Conservation (phyloP, 371 early-diverging fungal genomes). For the Haplosporangium sp. region DNA sequence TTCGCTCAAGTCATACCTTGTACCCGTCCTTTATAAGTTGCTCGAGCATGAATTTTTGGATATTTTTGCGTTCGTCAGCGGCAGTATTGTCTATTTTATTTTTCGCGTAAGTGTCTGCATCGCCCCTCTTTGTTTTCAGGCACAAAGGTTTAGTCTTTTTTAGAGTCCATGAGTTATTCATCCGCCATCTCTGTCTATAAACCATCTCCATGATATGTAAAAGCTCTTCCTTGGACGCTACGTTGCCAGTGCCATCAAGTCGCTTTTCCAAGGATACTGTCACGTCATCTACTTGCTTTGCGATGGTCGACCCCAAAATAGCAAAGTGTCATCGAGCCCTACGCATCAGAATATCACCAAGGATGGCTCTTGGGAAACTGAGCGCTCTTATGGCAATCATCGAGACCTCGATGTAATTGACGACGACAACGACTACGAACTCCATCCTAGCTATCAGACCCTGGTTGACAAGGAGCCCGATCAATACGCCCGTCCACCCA, state of each 20-base stretch:
- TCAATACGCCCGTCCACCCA: constrained; percentile 23
- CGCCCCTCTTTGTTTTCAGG: too few species aligned
- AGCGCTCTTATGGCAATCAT: not conserved
- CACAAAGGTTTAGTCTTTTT: too few species aligned
- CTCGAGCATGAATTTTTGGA: constrained; percentile 41
- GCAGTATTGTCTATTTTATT: constrained; percentile 7
- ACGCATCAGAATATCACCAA: not conserved
- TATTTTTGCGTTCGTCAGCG: constrained; percentile 29
- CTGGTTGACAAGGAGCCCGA: constrained; percentile 40
- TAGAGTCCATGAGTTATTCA: constrained; percentile 1
- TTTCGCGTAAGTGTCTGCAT: constrained; percentile 15
- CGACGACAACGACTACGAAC: constrained; percentile 36
- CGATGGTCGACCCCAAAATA: constrained; percentile 20
- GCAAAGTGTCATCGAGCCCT: not conserved
- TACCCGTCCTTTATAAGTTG: constrained; percentile 14
- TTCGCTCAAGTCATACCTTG: constrained; percentile 24
- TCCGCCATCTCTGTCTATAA: too few species aligned
- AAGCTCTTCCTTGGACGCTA: constrained; percentile 49
- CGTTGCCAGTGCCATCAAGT: constrained; percentile 21
- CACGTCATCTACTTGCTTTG: constrained; percentile 28
- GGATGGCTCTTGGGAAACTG: not conserved
- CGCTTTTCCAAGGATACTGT: constrained; percentile 35
- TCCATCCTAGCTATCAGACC: constrained; percentile 35
- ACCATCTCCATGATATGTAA: not conserved
- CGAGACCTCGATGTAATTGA: constrained; percentile 6